Conservation (phyloP, 371 early-diverging fungal genomes). For the Mucor mucedo region DNA sequence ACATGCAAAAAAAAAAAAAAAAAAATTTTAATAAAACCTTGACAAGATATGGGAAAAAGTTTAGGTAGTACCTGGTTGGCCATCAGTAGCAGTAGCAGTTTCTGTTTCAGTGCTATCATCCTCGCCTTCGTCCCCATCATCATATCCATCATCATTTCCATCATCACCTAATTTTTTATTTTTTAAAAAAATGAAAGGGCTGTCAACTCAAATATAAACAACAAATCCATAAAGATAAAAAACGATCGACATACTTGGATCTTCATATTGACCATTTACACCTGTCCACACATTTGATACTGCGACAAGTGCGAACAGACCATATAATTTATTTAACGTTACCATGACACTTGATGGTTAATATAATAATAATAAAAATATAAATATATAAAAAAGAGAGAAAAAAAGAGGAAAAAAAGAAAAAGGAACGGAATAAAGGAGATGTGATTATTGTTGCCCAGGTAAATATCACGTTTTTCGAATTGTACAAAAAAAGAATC, state of each 20-base stretch:
- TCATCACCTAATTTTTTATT: slow-evolving; percentile 8
- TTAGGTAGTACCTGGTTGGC: too few species aligned
- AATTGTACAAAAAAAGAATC: slow-evolving; percentile 14
- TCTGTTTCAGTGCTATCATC: too few species aligned
- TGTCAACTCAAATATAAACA: slow-evolving; percentile 7
- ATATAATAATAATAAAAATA: neutral
- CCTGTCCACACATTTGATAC: slow-evolving; percentile 23
- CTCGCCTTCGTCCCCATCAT: neutral
- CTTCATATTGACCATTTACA: slow-evolving; percentile 22
- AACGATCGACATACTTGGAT: slow-evolving; percentile 2
- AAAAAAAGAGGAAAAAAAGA: too few species aligned
- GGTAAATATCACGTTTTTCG: slow-evolving; percentile 14
- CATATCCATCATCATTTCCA: slow-evolving; percentile 1
- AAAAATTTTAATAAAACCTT: too few species aligned
- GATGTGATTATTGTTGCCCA: neutral
- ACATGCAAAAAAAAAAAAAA: neutral
- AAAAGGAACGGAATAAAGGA: slow-evolving; percentile 9
- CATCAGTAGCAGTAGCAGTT: too few species aligned
- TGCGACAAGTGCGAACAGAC: slow-evolving; percentile 9
- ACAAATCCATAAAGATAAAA: slow-evolving; percentile 1
- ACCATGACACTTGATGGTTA: slow-evolving; percentile 21
- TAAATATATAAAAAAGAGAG: slow-evolving; percentile 2
- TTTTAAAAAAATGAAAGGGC: neutral
- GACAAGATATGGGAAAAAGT: too few species aligned
- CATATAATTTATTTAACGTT: slow-evolving; percentile 8